phyloP scores from a whole-genome alignment of 148 eudicot genomes.

The Limonium bicolor region DNA sequence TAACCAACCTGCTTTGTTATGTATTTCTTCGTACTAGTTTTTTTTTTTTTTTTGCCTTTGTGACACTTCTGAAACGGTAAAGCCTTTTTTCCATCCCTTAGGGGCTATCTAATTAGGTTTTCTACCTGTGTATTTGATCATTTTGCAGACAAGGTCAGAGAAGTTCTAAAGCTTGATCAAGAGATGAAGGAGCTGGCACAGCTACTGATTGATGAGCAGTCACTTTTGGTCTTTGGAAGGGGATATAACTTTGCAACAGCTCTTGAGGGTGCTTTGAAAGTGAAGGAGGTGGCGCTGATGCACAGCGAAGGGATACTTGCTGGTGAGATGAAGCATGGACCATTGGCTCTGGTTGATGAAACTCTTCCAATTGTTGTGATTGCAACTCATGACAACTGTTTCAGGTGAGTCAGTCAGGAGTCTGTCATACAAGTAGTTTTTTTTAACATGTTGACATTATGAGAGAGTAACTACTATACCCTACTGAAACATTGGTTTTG shows the following conservation, averaged over 20 bases:
- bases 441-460: neutral
- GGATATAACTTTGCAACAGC: constrained; percentile 98
- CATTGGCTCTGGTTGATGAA: constrained; percentile 88
- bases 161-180: constrained; percentile 78
- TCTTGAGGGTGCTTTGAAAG: constrained; percentile 93
- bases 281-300: constrained; percentile 94
- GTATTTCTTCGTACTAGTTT: constrained; percentile 5
- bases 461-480: neutral
- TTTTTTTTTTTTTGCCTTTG: neutral
- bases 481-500: too few relatives aligned
- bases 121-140: neutral
- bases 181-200: constrained; percentile 93
- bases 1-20: too few relatives aligned
- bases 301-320: constrained; percentile 99
- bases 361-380: constrained; percentile 85
- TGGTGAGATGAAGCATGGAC: constrained; percentile 99
- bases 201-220: constrained; percentile 66
- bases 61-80: neutral
- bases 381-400: constrained; percentile 89
- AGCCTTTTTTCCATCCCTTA: too few relatives aligned
- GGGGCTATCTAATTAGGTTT: neutral
- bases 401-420: constrained; percentile 44
- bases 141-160: constrained; percentile 62
- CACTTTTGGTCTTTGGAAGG: constrained; percentile 95
- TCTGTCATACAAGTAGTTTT: neutral